Evolutionary conservation across 2,329 filamentous ascomycete genomes (phyloP), one percentile per base, ranked within the genome.

Genomic region (Calonectria ilicicola): DNA sequence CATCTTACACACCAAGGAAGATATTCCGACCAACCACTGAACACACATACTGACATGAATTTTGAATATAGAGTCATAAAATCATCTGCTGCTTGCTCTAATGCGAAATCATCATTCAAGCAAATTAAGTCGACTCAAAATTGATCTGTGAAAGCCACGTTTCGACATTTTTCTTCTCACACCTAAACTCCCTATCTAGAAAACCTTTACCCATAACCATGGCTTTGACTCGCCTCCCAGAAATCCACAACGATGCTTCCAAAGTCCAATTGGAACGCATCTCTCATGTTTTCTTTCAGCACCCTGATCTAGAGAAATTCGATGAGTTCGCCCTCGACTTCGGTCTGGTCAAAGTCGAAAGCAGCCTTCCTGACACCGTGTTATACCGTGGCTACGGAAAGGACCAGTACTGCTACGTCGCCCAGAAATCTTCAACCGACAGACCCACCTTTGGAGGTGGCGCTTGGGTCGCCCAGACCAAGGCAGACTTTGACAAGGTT

Each of bases 371-470:
- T 10, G 60, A 56, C 47, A 9, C 21, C 2, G 15, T 44, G 9
- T 14, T 46, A 15, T 69, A 56, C 9, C 67, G 67, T 21, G 67
- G 67, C 17, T 69, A 69, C 27, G 47, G 67, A 7, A 69, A 65
- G 15, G 67, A 69, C n/a, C 67, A 29, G 15, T 69, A 69, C 32
- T 56, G 49, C 51, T 70, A 66, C 23, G 68, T 70, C 17, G 68
- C 68, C 21, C 40, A n/a, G 8, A 51, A 66, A n/a, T 49, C 47
- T 0, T 4, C 15, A 4, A 47, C 38, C 6, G 49, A 51, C 3
- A 62, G 29, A 10, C 62, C 51, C n/a, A 6, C 15, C 2, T 70
- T 70, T 44, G 27, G 35, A 1, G 68, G 68, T 7, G 60, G 23
- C 14, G 68, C 68, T 15, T 70, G 47, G 27, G 40, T 70, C 12